phyloP scores from a whole-genome alignment of 768 basidiomycete species.

The Leccinum barrowsii region DNA sequence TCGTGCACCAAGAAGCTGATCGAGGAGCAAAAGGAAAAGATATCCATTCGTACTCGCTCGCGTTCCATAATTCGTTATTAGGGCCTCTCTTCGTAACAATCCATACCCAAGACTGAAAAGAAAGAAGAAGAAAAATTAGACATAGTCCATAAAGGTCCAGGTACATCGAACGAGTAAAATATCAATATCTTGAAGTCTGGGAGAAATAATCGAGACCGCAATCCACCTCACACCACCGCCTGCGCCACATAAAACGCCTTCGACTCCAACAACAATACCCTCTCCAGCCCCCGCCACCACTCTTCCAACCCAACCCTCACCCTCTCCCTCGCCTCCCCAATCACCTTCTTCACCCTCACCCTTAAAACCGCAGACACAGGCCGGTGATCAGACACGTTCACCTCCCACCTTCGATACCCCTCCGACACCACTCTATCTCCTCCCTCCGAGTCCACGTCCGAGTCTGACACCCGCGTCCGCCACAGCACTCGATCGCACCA shows the following conservation, averaged over 20 bases:
- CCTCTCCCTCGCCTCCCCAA: conserved; percentile 50
- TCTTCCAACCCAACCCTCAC: conserved; percentile 55
- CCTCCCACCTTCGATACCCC: conserved; percentile 81
- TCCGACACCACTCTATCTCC: conserved; percentile 57
- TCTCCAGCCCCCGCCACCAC: conserved; percentile 45
- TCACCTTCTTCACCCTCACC: conserved; percentile 70
- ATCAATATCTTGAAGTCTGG: background rate
- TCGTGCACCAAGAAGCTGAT: no score
- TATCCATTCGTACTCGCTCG: no score
- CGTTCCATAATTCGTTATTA: no score
- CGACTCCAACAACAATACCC: conserved; percentile 28
- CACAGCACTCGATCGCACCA: conserved; percentile 97
- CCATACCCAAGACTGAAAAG: background rate
- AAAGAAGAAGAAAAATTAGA: background rate
- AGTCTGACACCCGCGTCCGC: conserved; percentile 34
- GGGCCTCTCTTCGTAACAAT: background rate
- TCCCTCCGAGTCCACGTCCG: conserved; percentile 35
- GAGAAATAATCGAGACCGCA: background rate
- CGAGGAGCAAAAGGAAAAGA: no score
- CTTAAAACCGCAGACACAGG: conserved; percentile 81
- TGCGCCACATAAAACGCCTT: conserved; percentile 35
- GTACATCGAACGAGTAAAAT: background rate
- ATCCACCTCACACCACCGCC: conserved; percentile 21
- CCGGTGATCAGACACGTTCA: conserved; percentile 85
- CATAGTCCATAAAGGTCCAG: background rate